These are phyloP conservation scores for Globisporangium recalcitrans DNA, from an alignment of 352 stramenopile genomes.

Conservation along the genomic window DNA sequence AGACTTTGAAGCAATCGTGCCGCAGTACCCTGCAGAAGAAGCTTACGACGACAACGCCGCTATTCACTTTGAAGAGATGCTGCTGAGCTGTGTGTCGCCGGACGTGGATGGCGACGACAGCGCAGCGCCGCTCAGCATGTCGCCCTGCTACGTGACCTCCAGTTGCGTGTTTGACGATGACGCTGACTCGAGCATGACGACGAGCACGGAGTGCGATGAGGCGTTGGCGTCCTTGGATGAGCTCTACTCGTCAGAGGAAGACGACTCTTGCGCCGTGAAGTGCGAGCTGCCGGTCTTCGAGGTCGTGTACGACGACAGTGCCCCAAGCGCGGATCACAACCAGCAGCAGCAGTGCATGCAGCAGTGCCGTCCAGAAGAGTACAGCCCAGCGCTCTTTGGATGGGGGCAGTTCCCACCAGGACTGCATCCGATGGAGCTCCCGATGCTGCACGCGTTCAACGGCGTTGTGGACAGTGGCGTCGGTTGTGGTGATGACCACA, in stretches of 20 bases:
- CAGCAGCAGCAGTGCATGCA: not conserved
- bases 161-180: constrained; percentile 5
- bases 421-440: constrained; percentile 1
- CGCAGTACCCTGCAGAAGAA: not conserved
- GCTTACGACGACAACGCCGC: not conserved
- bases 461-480: not conserved
- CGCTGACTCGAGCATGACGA: constrained; percentile 2
- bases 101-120: not conserved
- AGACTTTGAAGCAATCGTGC: not conserved
- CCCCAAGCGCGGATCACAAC: not conserved
- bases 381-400: not conserved
- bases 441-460: not conserved
- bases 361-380: not conserved
- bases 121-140: not conserved
- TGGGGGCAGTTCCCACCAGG: constrained; percentile 8
- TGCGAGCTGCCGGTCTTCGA: constrained; percentile 7
- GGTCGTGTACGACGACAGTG: not conserved
- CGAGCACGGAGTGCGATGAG: constrained; percentile 8
- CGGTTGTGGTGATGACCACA: not conserved
- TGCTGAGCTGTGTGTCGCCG: constrained; percentile 3
- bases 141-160: not conserved
- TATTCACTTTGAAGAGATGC: constrained; percentile 10
- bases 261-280: constrained; percentile 1
- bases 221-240: constrained; percentile 4
- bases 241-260: constrained; percentile 5